Evolutionary conservation across 2,329 filamentous ascomycete genomes (phyloP), one percentile per base, ranked within the genome.

Genomic region (Aspergillus transmontanensis): DNA sequence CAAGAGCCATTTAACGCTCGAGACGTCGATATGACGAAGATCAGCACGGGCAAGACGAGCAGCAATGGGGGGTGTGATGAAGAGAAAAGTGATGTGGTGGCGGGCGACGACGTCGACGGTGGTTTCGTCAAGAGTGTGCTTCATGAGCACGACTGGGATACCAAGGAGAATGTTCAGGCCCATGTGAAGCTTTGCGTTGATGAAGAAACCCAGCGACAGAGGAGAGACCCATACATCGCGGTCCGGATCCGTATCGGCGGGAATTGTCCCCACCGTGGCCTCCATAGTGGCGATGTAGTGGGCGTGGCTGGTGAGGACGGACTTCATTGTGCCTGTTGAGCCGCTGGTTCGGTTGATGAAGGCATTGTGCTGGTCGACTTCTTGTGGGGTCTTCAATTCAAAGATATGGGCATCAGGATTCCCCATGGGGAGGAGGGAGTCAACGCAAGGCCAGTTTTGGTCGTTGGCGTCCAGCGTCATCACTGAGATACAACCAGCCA

Each of bases 111-210:
- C 59, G 19, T 46, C 58, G 26, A 71, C 59, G 2, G 61, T 65
- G 16, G 58, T 58, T 50, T 67, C 63, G 46, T 69, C 67, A 36
- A 73, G 63, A 41, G 61, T 45, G 10, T 59, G 51, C 11, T 63
- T 26, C 60, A 69, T 67, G 7, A 73, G 60, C 10, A 73, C 61
- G n/a, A 73, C 71, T 10, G 70, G 71, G 36, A 73, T 72, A 12
- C 71, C 70, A 19, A 73, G 62, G 2, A 71, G 54, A 51, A 73
- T 68, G 60, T 73, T 73, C 10, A 73, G 59, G 1, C 67, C 66
- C 46, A 73, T 71, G 59, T 67, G 60, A 21, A 73, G 66, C 53
- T 73, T 73, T 14, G 71, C 66, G 57, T 72, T 73, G 62, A 73
- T 73, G 56, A 71, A 71, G 53, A 71, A 73, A 3, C 68, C 71